phyloP scores from a whole-genome alignment of 805 yeast genomes.

The Naumovozyma castellii region DNA sequence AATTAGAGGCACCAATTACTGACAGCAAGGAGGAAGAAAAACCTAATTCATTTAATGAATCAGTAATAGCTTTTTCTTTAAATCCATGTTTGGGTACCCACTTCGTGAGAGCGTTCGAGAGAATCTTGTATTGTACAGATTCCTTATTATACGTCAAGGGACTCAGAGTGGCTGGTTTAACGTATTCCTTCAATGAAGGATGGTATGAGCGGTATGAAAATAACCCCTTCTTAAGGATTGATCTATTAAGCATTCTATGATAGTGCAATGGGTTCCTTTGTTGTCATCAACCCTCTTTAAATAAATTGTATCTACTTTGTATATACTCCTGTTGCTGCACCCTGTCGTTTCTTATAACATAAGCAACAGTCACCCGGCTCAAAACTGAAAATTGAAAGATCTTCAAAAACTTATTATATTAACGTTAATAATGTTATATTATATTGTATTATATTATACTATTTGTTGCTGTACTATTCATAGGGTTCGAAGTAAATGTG shows the following conservation, averaged over 20 bases:
- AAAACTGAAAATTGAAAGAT: too few species aligned
- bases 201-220: constrained; percentile 16
- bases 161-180: constrained; percentile 9
- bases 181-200: constrained; percentile 18
- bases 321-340: too few species aligned
- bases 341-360: too few species aligned
- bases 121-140: constrained; percentile 21
- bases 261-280: too few species aligned
- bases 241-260: not conserved
- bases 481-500: too few species aligned
- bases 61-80: constrained; percentile 24
- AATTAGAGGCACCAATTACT: constrained; percentile 25
- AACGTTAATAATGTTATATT: too few species aligned
- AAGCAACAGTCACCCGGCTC: too few species aligned
- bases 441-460: too few species aligned
- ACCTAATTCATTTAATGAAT: constrained; percentile 22
- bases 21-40: constrained; percentile 21
- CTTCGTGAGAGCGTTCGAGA: constrained; percentile 19
- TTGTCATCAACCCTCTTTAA: too few species aligned
- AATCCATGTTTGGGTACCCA: constrained; percentile 27
- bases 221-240: not conserved
- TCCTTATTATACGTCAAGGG: constrained; percentile 23
- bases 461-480: too few species aligned
- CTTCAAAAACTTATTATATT: too few species aligned
- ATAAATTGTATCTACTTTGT: too few species aligned